Evolutionary conservation across 768 basidiomycete species (phyloP), one percentile per base, ranked within the genome.

Genomic region (Lactarius trivialis): DNA sequence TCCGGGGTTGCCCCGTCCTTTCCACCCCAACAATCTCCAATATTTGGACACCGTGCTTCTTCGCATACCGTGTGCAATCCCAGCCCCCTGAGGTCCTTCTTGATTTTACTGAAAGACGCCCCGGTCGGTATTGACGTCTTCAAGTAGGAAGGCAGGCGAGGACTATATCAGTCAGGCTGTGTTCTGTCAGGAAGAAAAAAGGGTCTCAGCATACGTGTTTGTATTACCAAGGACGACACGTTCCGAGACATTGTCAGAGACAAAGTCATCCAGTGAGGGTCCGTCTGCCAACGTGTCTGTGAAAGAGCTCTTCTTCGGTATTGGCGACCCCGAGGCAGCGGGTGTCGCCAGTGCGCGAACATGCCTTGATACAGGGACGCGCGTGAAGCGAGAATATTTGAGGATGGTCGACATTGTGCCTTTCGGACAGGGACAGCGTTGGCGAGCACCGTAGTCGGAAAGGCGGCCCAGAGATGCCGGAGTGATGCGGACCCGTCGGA

Each of bases 11-110:
- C 78, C 53, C 79, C 82, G 34, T 82, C 78, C 69, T 85, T 86
- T 9, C 94, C 94, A 45, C 97, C 93, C 97, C 97, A 99, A 70
- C 97, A 99, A 70, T 98, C 96, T n/a, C 96, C 97, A 60, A 99
- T 98, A 70, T 99, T 99, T 0, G 97, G 97, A 78, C 97, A 99
- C 65, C 95, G 82, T 37, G 97, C 97, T 73, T 99, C 97, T 74
- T 99, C 97, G 70, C 97, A 99, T 2, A 99, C 97, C 0, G 97
- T 99, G 70, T 97, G 93, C 53, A 99, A 78, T 8, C 84, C 84
- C 2, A 99, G 81, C 2, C 95, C 96, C 56, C 97, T 80, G 15
- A 99, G 80, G 74, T 99, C 97, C 67, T 88, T 91, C 82, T 96
- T 98, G 66, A 99, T 98, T 70, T 85, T 91, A 66, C 83, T 87